Evolutionary conservation across 1,139 yeast species (phyloP).

Genomic region (Nakaseomyces delphensis): DNA sequence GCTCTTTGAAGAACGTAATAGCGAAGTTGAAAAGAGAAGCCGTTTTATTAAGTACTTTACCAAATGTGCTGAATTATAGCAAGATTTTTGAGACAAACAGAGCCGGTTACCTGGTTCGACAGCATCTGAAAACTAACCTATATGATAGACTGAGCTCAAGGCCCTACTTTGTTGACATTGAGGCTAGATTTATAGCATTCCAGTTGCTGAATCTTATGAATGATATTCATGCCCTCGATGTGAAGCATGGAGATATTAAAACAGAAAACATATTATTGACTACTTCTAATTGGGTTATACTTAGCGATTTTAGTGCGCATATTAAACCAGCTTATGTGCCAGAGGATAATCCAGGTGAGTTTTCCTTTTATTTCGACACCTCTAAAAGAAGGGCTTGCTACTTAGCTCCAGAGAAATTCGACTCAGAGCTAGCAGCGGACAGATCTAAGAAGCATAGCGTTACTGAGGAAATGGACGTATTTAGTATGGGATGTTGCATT

Average conservation of each 20-base stretch:
- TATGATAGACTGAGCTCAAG: slow-evolving; percentile 82
- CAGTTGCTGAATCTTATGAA: slow-evolving; percentile 60
- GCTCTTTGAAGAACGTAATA: slow-evolving; percentile 27
- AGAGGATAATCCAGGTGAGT: slow-evolving; percentile 91
- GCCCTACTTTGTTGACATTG: slow-evolving; percentile 76
- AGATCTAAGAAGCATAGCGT: slow-evolving; percentile 31
- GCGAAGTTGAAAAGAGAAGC: slow-evolving; percentile 29
- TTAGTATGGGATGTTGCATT: slow-evolving; percentile 82
- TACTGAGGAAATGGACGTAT: slow-evolving; percentile 73
- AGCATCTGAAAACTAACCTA: slow-evolving; percentile 64
- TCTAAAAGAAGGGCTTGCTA: slow-evolving; percentile 82
- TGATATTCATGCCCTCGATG: slow-evolving; percentile 52
- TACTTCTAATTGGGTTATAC: slow-evolving; percentile 78
- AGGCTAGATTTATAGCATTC: slow-evolving; percentile 74
- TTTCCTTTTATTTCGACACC: slow-evolving; percentile 84
- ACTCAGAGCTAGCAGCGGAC: slow-evolving; percentile 25
- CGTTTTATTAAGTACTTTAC: slow-evolving; percentile 37
- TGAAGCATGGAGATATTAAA: slow-evolving; percentile 86
- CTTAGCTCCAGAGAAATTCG: slow-evolving; percentile 88
- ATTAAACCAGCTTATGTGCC: slow-evolving; percentile 77
- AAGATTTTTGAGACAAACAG: slow-evolving; percentile 79
- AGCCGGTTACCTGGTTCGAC: slow-evolving; percentile 85
- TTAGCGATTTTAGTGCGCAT: slow-evolving; percentile 75
- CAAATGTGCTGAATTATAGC: slow-evolving; percentile 63
- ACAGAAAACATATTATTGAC: slow-evolving; percentile 82